These are phyloP conservation scores for Cercospora zeina DNA, from an alignment of 2,329 filamentous ascomycete genomes.

Conservation along the genomic window DNA sequence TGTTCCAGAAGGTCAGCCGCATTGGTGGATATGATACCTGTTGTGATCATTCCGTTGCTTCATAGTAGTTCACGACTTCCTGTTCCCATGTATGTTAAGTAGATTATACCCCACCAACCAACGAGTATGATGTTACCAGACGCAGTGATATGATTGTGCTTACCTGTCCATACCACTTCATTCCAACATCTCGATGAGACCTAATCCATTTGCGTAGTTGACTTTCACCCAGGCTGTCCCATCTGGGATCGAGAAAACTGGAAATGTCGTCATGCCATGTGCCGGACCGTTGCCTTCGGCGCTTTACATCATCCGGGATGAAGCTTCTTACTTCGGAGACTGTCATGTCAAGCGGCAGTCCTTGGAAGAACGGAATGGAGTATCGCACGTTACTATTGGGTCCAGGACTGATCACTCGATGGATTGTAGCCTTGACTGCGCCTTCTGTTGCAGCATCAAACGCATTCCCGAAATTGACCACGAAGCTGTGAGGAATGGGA, in stretches of 20 bases:
- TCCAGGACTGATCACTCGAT: conserved; percentile 37
- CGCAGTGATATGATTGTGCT: neutral
- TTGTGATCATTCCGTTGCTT: conserved; percentile 10
- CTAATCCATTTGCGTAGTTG: conserved; percentile 43
- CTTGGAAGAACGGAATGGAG: conserved; percentile 45
- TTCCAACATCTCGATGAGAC: conserved; percentile 40
- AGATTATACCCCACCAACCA: neutral
- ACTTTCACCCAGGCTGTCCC: conserved; percentile 43
- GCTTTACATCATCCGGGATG: conserved; percentile 35
- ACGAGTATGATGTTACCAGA: neutral
- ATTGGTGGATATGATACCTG: conserved; percentile 10
- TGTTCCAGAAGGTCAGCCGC: conserved; percentile 9
- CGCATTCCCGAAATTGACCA: conserved; percentile 61
- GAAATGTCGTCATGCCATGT: conserved; percentile 25
- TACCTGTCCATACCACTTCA: conserved; percentile 42
- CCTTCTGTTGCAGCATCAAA: conserved; percentile 60
- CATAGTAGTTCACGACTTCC: conserved; percentile 35
- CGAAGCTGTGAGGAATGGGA: conserved; percentile 52
- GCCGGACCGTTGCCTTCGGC: conserved; percentile 23
- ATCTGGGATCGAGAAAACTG: conserved; percentile 37
- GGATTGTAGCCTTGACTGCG: conserved; percentile 55
- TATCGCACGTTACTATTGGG: conserved; percentile 33
- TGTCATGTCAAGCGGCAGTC: conserved; percentile 41
- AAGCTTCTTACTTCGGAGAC: conserved; percentile 46
- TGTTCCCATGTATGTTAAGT: conserved; percentile 8